Conservation (phyloP, 2,329 filamentous ascomycete species). For the Claviceps maximensis region DNA sequence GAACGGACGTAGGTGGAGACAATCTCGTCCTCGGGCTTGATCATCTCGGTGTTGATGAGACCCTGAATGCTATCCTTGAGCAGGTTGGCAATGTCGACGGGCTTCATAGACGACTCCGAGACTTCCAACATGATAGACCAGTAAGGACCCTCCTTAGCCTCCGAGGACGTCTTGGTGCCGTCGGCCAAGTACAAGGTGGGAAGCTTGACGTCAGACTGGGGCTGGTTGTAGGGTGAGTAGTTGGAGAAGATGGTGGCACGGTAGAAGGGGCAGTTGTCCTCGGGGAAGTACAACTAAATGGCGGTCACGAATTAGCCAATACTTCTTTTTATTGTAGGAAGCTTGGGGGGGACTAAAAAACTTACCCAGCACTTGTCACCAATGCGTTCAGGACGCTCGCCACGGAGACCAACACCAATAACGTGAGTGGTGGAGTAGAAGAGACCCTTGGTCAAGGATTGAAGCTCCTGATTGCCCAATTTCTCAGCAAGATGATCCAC, state of each 20-base stretch:
- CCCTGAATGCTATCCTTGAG: constrained; percentile 89
- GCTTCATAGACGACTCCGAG: constrained; percentile 91
- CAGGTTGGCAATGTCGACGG: constrained; percentile 73
- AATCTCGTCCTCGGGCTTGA: constrained; percentile 81
- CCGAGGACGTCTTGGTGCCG: constrained; percentile 63
- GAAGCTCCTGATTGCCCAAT: constrained; percentile 78
- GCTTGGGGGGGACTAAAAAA: constrained; percentile 1
- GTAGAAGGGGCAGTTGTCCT: constrained; percentile 98
- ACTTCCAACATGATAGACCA: constrained; percentile 99
- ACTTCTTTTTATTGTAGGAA: neutral
- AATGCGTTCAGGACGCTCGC: constrained; percentile 82
- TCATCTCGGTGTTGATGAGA: constrained; percentile 95
- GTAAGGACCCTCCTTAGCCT: constrained; percentile 81
- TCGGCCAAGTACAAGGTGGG: constrained; percentile 76
- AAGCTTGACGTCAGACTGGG: constrained; percentile 67
- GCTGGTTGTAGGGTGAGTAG: constrained; percentile 98
- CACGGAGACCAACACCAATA: constrained; percentile 88
- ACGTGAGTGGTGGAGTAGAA: constrained; percentile 98
- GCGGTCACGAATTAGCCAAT: neutral
- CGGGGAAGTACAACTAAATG: constrained; percentile 81
- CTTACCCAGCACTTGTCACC: constrained; percentile 97
- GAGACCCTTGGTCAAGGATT: constrained; percentile 73
- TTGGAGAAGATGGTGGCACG: constrained; percentile 99
- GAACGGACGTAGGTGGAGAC: constrained; percentile 96
- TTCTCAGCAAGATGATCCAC: constrained; percentile 77